Conservation (phyloP, 495 filamentous ascomycete genomes). For the Margaritispora aquatica region DNA sequence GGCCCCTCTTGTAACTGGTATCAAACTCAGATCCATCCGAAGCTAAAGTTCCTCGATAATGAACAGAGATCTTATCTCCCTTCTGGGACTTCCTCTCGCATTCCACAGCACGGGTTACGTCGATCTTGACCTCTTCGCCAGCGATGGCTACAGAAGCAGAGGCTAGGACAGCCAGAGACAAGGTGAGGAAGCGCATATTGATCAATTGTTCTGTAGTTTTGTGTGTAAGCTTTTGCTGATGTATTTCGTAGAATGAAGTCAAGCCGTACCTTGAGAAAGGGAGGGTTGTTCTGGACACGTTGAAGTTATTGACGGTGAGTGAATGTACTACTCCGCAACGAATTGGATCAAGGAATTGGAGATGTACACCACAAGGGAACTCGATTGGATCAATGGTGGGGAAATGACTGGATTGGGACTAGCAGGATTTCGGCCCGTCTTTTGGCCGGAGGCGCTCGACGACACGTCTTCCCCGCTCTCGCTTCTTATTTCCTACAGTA, state of each 20-base stretch:
- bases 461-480: not conserved
- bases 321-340: not conserved
- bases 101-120: slow-evolving; percentile 63
- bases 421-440: too few species aligned
- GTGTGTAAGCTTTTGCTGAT: not conserved
- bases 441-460: too few species aligned
- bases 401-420: not conserved
- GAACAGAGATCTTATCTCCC: slow-evolving; percentile 75
- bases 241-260: not conserved
- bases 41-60: slow-evolving; percentile 79
- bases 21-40: slow-evolving; percentile 49
- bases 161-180: slow-evolving; percentile 49
- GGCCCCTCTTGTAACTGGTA: slow-evolving; percentile 64
- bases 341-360: not conserved
- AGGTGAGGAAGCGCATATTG: slow-evolving; percentile 50
- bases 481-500: too few species aligned
- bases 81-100: slow-evolving; percentile 67
- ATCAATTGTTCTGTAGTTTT: slow-evolving; percentile 1
- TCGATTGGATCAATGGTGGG: not conserved
- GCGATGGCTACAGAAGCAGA: slow-evolving; percentile 42
- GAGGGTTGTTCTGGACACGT: slow-evolving; percentile 6
- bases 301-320: not conserved
- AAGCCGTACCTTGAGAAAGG: not conserved
- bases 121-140: slow-evolving; percentile 59
- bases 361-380: not conserved